Evolutionary conservation across 1,139 yeast genomes (phyloP), one percentile per base, ranked within the genome.

Genomic region (Saccharomycopsis crataegensis): DNA sequence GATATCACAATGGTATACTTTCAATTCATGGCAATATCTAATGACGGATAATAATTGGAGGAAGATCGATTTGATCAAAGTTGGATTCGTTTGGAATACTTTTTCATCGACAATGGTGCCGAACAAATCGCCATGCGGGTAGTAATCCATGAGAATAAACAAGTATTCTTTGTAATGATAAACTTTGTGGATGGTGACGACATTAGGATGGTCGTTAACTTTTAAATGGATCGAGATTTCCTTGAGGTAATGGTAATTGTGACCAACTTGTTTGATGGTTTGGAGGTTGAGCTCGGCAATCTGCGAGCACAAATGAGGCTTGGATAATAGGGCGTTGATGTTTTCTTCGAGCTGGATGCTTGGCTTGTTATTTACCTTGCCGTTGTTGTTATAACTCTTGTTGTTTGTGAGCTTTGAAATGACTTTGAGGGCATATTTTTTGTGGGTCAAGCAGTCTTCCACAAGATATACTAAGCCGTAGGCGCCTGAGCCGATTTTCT

Each of bases 401-500:
- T 56, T 49, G 54, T 50, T 65, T 43, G 65, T 66, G 53, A 70
- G 71, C 62, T 83, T 83, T 41, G 86, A 74, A 8, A 88, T 75
- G 57, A 84, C 81, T 67, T 90, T 90, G 59, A 91, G 81, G 2
- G 96, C 96, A 62, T 74, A 82, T 36, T 72, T 67, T 52, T 72
- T 66, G 36, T 77, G 75, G 0, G 83, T 76, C 49, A 61, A 62
- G 14, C 75, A 60, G 64, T 87, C 85, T 60, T 75, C 70, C 7
- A 89, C 91, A 16, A 80, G 74, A 69, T 86, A 89, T 12, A 90
- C 95, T 36, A 86, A 74, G 2, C 96, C 96, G 64, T 86, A 89
- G 28, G 96, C 90, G 43, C 97, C 96, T 1, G 94, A 80, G 14
- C 97, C 96, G n/a, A 88, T 76, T 58, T 82, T 80, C 54, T 70